Conservation (phyloP, 2,329 filamentous ascomycete species). For the Paecilomyces niveus region DNA sequence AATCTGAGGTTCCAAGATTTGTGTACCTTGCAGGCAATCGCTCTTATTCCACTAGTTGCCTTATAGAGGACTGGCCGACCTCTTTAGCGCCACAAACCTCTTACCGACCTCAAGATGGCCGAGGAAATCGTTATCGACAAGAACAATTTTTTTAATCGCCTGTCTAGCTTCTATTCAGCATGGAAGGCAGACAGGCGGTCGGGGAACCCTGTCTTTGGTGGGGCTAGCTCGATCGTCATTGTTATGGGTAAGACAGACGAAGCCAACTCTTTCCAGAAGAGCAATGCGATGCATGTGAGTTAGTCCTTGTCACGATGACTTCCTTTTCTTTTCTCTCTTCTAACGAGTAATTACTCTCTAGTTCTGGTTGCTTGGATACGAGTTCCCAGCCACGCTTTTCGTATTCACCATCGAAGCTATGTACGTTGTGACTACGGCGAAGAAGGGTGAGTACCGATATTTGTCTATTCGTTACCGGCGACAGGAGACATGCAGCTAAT, state of each 20-base stretch:
- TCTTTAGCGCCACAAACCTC: not conserved
- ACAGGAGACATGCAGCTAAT: slow-evolving; percentile 21
- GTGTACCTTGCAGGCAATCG: not conserved
- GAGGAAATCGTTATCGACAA: slow-evolving; percentile 93
- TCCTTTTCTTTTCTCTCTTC: not conserved
- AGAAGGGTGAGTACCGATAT: slow-evolving; percentile 64
- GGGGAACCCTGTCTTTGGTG: slow-evolving; percentile 76
- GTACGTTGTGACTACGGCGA: slow-evolving; percentile 90
- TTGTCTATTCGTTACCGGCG: not conserved
- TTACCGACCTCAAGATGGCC: slow-evolving; percentile 42
- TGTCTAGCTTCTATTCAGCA: slow-evolving; percentile 75
- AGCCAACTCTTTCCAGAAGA: slow-evolving; percentile 81
- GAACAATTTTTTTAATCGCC: slow-evolving; percentile 86
- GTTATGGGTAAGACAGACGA: slow-evolving; percentile 96
- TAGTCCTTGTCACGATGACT: slow-evolving; percentile 1
- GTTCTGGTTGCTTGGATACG: slow-evolving; percentile 98
- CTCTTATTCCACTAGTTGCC: not conserved
- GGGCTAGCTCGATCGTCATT: slow-evolving; percentile 77
- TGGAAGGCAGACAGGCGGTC: slow-evolving; percentile 96
- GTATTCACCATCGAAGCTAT: slow-evolving; percentile 81
- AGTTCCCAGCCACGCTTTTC: slow-evolving; percentile 94
- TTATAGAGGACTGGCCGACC: not conserved
- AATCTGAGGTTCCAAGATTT: not conserved
- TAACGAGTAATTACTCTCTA: slow-evolving; percentile 33
- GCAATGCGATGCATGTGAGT: slow-evolving; percentile 89